phyloP scores from a whole-genome alignment of 345 rosid genomes.

The Lepidium africanum region DNA sequence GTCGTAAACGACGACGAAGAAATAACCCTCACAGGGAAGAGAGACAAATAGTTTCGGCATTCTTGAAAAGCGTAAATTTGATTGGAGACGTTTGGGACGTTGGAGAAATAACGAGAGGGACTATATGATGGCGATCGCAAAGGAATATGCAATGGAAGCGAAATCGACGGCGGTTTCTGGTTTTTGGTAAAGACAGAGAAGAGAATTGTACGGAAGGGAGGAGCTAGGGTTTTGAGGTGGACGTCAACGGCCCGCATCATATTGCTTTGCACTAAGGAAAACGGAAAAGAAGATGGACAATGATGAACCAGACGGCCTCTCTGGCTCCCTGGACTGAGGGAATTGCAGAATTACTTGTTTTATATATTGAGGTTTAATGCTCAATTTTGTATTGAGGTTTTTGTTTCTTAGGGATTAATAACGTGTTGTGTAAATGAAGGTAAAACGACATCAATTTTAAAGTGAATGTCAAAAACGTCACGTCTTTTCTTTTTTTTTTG shows the following conservation, averaged over 20 bases:
- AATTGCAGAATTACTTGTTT: not conserved
- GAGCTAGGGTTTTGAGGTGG: conserved; percentile 13
- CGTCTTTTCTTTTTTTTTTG: too few relatives aligned
- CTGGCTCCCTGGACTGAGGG: not conserved
- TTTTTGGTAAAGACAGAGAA: conserved; percentile 15
- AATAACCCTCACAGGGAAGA: conserved; percentile 24
- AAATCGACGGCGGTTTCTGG: conserved; percentile 16
- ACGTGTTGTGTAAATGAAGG: not conserved
- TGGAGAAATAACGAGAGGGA: conserved; percentile 13
- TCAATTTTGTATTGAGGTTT: not conserved
- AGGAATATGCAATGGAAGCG: not conserved
- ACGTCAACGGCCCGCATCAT: conserved; percentile 21
- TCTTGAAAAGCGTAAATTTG: not conserved
- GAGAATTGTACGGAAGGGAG: conserved; percentile 16
- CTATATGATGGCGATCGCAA: not conserved
- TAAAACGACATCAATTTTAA: not conserved
- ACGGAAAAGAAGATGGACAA: not conserved
- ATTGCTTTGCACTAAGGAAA: not conserved
- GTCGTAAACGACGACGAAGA: conserved; percentile 23
- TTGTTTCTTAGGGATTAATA: not conserved
- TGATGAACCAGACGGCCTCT: not conserved
- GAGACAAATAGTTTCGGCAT: not conserved
- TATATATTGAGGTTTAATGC: not conserved
- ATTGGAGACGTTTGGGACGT: conserved; percentile 4
- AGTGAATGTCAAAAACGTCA: not conserved